Percentiles rank a stretch among this genome's conserved stretches.
Conservation (phyloP, 2,329 filamentous ascomycete genomes). For the Fusarium sp. region DNA sequence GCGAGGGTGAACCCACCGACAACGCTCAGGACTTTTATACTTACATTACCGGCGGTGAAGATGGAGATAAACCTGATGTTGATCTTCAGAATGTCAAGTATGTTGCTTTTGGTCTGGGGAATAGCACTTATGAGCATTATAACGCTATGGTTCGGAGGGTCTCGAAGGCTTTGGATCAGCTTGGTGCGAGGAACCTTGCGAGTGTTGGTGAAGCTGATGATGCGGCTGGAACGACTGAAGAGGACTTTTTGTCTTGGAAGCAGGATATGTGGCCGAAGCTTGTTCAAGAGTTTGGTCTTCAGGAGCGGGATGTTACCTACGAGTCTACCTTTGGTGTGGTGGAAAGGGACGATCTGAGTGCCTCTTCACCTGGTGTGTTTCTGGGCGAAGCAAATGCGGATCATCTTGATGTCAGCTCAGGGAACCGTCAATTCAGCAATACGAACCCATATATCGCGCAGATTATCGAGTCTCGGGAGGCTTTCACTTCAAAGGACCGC, state of each 20-base stretch:
- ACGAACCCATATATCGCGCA: not conserved
- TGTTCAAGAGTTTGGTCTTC: not conserved
- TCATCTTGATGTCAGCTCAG: not conserved
- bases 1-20: not conserved
- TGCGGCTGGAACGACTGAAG: not conserved
- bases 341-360: not conserved
- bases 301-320: not conserved
- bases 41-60: not conserved
- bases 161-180: not conserved
- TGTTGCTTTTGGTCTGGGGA: not conserved
- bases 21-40: conserved; percentile 1
- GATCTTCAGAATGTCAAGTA: conserved; percentile 2
- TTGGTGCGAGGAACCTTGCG: not conserved
- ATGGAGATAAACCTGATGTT: not conserved
- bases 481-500: not conserved
- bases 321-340: not conserved
- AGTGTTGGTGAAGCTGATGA: not conserved
- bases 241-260: conserved; percentile 5
- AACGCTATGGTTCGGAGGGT: not conserved
- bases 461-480: not conserved
- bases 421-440: not conserved
- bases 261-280: conserved; percentile 6
- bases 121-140: not conserved
- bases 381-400: not conserved
- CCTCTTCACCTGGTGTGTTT: not conserved